Conservation (phyloP, 2,329 filamentous ascomycete species). For the Davidsoniella eucalypti region DNA sequence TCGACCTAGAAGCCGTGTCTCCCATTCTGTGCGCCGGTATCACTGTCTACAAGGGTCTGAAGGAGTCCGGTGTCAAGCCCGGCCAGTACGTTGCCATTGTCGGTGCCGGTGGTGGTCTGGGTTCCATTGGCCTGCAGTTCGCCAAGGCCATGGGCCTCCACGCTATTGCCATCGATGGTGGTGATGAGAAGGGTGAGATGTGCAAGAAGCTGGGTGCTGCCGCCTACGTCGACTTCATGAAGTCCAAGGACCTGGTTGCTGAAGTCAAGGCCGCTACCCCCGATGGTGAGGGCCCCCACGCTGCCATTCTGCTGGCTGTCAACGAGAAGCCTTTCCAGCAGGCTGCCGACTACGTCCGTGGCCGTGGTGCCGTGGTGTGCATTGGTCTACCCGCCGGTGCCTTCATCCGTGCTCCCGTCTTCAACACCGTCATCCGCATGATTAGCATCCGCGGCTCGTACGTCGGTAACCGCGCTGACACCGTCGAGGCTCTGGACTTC, state of each 20-base stretch:
- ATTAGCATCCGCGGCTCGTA: constrained; percentile 85
- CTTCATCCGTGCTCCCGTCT: constrained; percentile 68
- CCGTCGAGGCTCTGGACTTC: constrained; percentile 80
- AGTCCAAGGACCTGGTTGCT: constrained; percentile 58
- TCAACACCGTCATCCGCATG: constrained; percentile 79
- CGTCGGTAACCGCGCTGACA: constrained; percentile 82
- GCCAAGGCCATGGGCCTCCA: constrained; percentile 78
- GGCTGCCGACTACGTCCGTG: constrained; percentile 72
- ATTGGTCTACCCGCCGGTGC: constrained; percentile 77
- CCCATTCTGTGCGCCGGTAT: constrained; percentile 74
- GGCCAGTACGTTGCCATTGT: constrained; percentile 73
- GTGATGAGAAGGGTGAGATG: constrained; percentile 62
- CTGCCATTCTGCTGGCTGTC: constrained; percentile 72
- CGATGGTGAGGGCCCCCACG: constrained; percentile 72
- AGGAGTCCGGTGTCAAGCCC: constrained; percentile 59
- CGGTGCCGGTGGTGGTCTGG: constrained; percentile 71
- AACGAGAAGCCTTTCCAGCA: constrained; percentile 91
- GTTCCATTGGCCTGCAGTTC: constrained; percentile 68
- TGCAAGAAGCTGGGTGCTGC: constrained; percentile 53
- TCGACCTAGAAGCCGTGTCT: constrained; percentile 58
- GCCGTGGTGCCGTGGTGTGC: constrained; percentile 67
- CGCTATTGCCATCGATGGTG: constrained; percentile 67
- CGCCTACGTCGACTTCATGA: constrained; percentile 66
- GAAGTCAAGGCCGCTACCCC: constrained; percentile 69
- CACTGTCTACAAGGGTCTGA: constrained; percentile 83